Evolutionary conservation across 345 rosid species (phyloP).

Genomic region (Hibiscus syriacus): DNA sequence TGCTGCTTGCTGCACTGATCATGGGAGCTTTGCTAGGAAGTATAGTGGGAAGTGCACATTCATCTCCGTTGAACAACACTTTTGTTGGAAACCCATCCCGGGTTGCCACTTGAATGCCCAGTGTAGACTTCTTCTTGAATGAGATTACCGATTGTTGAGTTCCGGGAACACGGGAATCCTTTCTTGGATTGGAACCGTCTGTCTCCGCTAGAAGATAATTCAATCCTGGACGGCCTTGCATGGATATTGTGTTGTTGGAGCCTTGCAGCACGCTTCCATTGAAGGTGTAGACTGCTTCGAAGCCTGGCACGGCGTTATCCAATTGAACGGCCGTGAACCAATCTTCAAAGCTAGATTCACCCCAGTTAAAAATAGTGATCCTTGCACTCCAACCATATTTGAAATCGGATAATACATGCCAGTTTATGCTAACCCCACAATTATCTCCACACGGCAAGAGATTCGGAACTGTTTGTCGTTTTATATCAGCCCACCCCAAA

Average conservation of each 20-base stretch:
- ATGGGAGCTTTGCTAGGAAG: constrained; percentile 36
- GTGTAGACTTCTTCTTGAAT: constrained; percentile 71
- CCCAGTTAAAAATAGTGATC: constrained; percentile 92
- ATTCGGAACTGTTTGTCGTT: constrained; percentile 48
- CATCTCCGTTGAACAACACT: constrained; percentile 92
- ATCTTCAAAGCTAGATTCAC: constrained; percentile 57
- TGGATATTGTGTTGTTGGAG: constrained; percentile 50
- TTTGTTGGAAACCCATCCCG: constrained; percentile 93
- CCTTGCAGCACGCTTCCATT: constrained; percentile 46
- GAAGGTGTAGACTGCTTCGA: constrained; percentile 70
- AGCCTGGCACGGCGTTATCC: constrained; percentile 66
- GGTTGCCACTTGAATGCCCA: constrained; percentile 51
- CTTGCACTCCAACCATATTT: constrained; percentile 80
- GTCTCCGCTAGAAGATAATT: constrained; percentile 73
- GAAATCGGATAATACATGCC: constrained; percentile 84
- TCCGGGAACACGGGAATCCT: constrained; percentile 73
- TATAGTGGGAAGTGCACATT: constrained; percentile 65
- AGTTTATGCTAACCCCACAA: constrained; percentile 90
- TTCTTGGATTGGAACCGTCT: constrained; percentile 48
- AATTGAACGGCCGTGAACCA: constrained; percentile 76
- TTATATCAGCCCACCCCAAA: constrained; percentile 58
- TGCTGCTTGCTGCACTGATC: not conserved
- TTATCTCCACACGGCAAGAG: constrained; percentile 93
- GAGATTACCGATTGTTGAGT: constrained; percentile 83
- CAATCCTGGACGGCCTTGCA: constrained; percentile 66